phyloP scores from a whole-genome alignment of 495 filamentous ascomycete genomes.

The Penicillium roqueforti region DNA sequence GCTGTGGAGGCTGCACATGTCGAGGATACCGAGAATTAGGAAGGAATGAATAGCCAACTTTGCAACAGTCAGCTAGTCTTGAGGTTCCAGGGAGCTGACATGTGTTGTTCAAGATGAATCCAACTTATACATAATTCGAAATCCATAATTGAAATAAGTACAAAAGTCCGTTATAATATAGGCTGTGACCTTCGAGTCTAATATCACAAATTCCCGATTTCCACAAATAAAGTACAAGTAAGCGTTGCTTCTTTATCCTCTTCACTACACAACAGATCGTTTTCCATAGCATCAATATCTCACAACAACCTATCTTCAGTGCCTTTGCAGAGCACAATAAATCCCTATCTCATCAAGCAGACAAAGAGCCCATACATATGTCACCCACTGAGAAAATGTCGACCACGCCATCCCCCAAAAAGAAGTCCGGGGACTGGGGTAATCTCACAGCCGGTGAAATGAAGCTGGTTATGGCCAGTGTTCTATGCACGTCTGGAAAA shows the following conservation, averaged over 20 bases:
- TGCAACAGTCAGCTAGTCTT: background rate
- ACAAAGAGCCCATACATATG: background rate
- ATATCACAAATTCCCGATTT: background rate
- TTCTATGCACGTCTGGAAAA: background rate
- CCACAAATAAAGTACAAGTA: background rate
- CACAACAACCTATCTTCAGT: background rate
- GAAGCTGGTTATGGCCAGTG: background rate
- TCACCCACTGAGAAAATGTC: background rate
- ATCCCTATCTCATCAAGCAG: background rate
- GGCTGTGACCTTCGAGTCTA: background rate
- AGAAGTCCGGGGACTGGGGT: background rate
- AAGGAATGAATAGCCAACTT: background rate
- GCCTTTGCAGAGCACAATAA: background rate
- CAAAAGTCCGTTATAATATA: background rate
- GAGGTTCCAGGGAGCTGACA: background rate
- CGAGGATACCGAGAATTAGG: background rate
- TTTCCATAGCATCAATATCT: background rate
- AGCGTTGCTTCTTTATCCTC: background rate
- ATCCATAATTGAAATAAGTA: background rate
- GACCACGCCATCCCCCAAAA: background rate
- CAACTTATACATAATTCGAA: background rate
- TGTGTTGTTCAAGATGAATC: background rate
- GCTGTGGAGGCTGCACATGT: background rate
- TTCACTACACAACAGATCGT: background rate
- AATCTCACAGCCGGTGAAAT: background rate